Evolutionary conservation across 805 yeast genomes (phyloP).

Genomic region (Saccharomycopsis javanensis): DNA sequence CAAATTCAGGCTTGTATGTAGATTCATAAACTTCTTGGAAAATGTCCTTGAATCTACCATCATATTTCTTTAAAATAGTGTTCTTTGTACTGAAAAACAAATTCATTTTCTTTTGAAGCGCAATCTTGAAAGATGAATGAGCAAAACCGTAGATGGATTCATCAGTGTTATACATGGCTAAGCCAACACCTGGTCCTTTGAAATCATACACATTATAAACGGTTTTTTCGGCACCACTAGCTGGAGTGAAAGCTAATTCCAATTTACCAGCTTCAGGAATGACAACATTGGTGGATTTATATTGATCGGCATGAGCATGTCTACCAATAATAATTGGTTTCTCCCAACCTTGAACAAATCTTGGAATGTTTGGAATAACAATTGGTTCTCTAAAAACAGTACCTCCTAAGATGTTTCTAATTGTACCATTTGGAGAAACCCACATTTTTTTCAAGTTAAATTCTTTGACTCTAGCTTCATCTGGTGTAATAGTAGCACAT

Average conservation of each 20-base stretch:
- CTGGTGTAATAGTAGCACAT: slow-evolving; percentile 98
- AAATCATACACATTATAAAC: slow-evolving; percentile 59
- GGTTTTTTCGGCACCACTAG: slow-evolving; percentile 44
- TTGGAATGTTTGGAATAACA: slow-evolving; percentile 79
- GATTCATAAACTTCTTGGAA: slow-evolving; percentile 72
- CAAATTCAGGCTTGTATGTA: slow-evolving; percentile 63
- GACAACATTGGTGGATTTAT: slow-evolving; percentile 82
- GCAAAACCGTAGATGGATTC: slow-evolving; percentile 88
- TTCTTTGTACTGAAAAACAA: slow-evolving; percentile 86
- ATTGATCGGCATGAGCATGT: slow-evolving; percentile 96
- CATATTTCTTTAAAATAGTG: slow-evolving; percentile 88
- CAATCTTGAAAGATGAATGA: slow-evolving; percentile 83
- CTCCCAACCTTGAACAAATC: slow-evolving; percentile 87
- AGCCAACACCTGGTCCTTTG: slow-evolving; percentile 61
- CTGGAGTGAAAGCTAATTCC: slow-evolving; percentile 66
- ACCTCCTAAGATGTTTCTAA: slow-evolving; percentile 91
- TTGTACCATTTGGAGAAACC: slow-evolving; percentile 95
- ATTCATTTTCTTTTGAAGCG: slow-evolving; percentile 67
- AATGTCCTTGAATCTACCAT: slow-evolving; percentile 91
- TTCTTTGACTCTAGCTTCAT: slow-evolving; percentile 90
- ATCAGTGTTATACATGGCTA: slow-evolving; percentile 94
- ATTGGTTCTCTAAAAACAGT: slow-evolving; percentile 97
- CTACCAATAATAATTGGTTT: slow-evolving; percentile 94
- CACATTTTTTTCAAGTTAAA: slow-evolving; percentile 91
- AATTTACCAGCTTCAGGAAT: slow-evolving; percentile 73